Evolutionary conservation across 129 eudicot genomes (phyloP).

Genomic region (Logfia minima): DNA sequence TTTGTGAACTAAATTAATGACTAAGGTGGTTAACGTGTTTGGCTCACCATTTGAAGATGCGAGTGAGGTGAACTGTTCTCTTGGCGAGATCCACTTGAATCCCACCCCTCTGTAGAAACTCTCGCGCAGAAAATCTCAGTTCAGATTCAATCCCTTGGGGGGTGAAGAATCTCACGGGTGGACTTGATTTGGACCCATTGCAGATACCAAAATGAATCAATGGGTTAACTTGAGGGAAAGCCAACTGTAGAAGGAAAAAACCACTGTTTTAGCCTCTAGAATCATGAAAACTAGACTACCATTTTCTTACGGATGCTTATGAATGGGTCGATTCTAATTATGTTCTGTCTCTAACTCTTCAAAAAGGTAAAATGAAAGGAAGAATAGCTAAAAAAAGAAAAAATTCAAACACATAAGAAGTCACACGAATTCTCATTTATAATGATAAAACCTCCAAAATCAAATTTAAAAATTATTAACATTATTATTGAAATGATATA

Average conservation of each 20-base stretch:
- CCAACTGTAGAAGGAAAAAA: constrained; percentile 48
- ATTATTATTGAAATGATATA: not conserved
- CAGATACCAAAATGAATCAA: constrained; percentile 87
- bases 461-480: not conserved
- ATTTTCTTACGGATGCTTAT: not conserved
- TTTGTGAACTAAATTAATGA: not conserved
- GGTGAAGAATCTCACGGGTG: constrained; percentile 67
- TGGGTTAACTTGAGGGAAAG: constrained; percentile 62
- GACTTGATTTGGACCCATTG: constrained; percentile 84
- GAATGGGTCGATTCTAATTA: not conserved
- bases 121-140: constrained; percentile 66
- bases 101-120: constrained; percentile 67
- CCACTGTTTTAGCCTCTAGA: not conserved
- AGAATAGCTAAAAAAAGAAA: not conserved
- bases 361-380: not conserved
- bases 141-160: constrained; percentile 68
- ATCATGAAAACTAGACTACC: not conserved
- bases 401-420: not conserved
- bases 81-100: constrained; percentile 78
- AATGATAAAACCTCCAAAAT: not conserved
- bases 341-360: not conserved
- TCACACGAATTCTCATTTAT: not conserved
- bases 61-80: constrained; percentile 74
- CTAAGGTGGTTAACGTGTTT: not conserved
- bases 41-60: constrained; percentile 76